Conservation (phyloP, 2,329 filamentous ascomycete genomes). For the Verticillium klebahnii region DNA sequence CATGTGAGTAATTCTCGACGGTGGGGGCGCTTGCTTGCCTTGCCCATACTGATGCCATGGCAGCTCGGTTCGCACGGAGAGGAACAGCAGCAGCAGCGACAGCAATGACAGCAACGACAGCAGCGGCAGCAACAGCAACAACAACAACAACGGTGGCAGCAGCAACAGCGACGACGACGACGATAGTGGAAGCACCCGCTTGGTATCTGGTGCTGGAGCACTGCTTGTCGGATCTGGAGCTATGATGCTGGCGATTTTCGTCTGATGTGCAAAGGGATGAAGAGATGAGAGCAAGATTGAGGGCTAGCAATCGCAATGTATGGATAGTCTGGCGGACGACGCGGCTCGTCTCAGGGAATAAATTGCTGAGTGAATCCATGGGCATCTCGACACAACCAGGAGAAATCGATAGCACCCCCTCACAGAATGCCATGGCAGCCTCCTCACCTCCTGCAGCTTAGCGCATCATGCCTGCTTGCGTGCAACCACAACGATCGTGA, state of each 20-base stretch:
- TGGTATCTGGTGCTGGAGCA: neutral
- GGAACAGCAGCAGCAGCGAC: constrained; percentile 1
- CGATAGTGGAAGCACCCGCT: neutral
- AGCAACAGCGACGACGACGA: neutral
- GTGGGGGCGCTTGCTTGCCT: too few species aligned
- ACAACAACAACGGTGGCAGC: neutral
- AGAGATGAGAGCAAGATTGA: neutral
- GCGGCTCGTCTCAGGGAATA: neutral
- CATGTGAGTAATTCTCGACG: neutral
- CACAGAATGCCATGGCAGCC: neutral
- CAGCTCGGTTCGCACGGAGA: neutral
- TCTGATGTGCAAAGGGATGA: neutral
- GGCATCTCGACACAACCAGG: neutral
- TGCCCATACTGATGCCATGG: neutral
- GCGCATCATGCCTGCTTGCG: neutral
- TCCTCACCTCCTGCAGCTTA: neutral
- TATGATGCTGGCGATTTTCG: neutral
- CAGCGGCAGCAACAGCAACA: neutral
- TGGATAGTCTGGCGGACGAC: neutral
- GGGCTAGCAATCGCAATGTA: neutral
- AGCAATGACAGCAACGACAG: neutral
- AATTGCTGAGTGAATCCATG: neutral
- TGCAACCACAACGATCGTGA: neutral
- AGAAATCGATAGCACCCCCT: neutral
- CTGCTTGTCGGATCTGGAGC: neutral